phyloP scores from a whole-genome alignment of 257 asterid species.

The Solanum raphanifolium region DNA sequence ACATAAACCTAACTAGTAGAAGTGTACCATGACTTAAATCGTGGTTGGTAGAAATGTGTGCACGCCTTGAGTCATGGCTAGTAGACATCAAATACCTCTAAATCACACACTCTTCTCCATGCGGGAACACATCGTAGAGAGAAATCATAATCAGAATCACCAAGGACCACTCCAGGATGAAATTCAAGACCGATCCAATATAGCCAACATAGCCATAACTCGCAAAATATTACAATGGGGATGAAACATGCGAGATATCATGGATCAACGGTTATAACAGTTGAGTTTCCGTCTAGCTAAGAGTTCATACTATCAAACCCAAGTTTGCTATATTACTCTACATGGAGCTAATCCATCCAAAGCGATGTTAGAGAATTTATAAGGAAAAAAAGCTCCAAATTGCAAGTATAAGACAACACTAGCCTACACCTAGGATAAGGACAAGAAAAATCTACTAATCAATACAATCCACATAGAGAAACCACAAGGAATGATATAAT shows the following conservation, averaged over 20 bases:
- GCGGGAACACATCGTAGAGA: not conserved
- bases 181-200: not conserved
- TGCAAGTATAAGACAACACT: not conserved
- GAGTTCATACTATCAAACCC: no score
- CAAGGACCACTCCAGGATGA: not conserved
- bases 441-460: no score
- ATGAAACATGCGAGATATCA: no score
- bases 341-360: no score
- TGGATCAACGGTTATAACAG: not conserved
- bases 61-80: not conserved
- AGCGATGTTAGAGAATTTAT: no score
- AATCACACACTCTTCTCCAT: no score
- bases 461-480: not conserved
- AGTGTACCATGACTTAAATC: no score
- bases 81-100: no score
- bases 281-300: accelerated
- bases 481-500: not conserved
- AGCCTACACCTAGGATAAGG: not conserved
- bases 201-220: not conserved
- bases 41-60: not conserved
- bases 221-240: not conserved
- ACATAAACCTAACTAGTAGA: not conserved
- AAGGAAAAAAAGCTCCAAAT: not conserved
- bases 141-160: not conserved
- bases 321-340: no score